Percentiles rank a stretch among this genome's conserved stretches.
Conservation (phyloP, 2,329 filamentous ascomycete genomes). For the Fonsecaea monophora region DNA sequence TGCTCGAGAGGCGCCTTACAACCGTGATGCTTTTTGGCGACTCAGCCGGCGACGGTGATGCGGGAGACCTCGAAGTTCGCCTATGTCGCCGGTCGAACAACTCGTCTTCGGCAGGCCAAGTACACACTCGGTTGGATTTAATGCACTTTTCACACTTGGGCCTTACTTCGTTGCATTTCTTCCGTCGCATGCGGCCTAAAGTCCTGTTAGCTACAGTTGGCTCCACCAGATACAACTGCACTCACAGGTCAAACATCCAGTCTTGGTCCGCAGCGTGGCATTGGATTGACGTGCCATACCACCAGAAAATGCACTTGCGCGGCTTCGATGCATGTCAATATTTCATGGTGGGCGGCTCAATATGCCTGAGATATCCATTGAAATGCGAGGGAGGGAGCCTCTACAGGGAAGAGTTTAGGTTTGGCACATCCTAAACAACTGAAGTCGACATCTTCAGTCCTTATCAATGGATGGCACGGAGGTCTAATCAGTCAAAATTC, state of each 20-base stretch:
- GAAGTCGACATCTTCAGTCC: background rate
- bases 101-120: slow-evolving; percentile 31
- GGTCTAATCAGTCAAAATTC: background rate
- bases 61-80: slow-evolving; percentile 22
- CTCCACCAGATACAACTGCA: background rate
- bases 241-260: slow-evolving; percentile 33
- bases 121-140: slow-evolving; percentile 33
- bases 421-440: background rate
- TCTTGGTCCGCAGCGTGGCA: slow-evolving; percentile 33
- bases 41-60: background rate
- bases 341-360: slow-evolving; percentile 1
- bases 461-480: background rate
- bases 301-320: background rate
- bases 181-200: slow-evolving; percentile 24
- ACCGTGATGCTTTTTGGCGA: background rate
- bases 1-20: background rate
- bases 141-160: slow-evolving; percentile 29
- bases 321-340: background rate
- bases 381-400: background rate
- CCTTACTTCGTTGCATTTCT: slow-evolving; percentile 30
- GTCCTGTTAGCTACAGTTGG: background rate
- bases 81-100: slow-evolving; percentile 31
- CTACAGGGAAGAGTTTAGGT: background rate
- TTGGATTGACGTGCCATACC: slow-evolving; percentile 11
- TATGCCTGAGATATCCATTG: background rate